Base-by-base conservation (phyloP, 495 filamentous ascomycete species). In the Pseudoneurospora amorphoporcata region DNA sequence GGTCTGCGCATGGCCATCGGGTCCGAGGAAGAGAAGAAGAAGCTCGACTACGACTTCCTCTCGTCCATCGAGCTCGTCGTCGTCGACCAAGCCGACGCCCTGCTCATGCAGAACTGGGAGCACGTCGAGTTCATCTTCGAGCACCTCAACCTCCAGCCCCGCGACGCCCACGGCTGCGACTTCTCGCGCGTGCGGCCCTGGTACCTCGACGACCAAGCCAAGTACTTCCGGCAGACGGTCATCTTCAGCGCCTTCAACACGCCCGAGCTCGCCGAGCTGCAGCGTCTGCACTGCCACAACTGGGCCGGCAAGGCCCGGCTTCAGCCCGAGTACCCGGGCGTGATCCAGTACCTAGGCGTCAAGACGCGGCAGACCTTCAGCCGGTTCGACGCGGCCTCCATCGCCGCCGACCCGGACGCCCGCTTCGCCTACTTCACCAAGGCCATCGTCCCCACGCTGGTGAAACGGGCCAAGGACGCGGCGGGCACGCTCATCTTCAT, bases 21-120 rank as follows among this genome's bases (percentile, higher is more conserved):
- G 43, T 88, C 90, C 58, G 87, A 92, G 70, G 88, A 91, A 70
- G 86, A 89, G 37, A 81, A 86, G 29, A 81, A 94, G 81, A 95
- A 94, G 78, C 83, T 88, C 10, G 95, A 99, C 78, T 90, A 88
- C 76, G 95, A 99, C 80, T 99, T 97, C 79, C 87, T 99, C 29
- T 94, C 90, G 68, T 97, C 94, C 0, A 92, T 99, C 76, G 95
- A 99, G 80, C 79, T 99, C 10, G 90, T 94, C 35, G 85, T 99
- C 43, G 85, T 96, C 68, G 95, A 99, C 80, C 94, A 97, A 79
- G 92, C 94, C 47, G 96, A 98, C 79, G 94, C 94, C 2, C 85
- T 98, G 17, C 87, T 94, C 19, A 98, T 97, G 94, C 95, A 99
- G 78, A 97, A 97, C 81, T 98, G 96, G 95, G 94, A 97, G 76